These are phyloP conservation scores for Prunus campanulata DNA, from an alignment of 306 rosid genomes.

Conservation along the genomic window DNA sequence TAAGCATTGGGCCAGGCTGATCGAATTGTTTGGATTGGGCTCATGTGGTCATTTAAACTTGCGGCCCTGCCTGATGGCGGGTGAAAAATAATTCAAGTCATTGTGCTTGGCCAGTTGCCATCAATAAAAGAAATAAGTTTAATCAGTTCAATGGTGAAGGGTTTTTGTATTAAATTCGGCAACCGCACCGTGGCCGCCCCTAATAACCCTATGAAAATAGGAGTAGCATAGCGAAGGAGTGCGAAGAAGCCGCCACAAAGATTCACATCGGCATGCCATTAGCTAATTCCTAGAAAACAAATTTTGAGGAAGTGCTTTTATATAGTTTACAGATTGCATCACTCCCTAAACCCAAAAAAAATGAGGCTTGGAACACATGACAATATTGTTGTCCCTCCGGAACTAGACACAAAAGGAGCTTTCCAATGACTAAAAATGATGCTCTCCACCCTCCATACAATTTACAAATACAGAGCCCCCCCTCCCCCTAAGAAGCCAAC, in stretches of 20 bases:
- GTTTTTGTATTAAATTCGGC: background rate
- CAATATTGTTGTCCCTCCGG: constrained; percentile 47
- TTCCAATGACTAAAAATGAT: constrained; percentile 53
- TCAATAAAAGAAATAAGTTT: too few relatives aligned
- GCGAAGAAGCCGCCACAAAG: constrained; percentile 26
- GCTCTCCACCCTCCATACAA: constrained; percentile 41
- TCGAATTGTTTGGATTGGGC: too few relatives aligned
- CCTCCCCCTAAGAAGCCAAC: background rate
- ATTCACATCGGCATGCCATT: constrained; percentile 24
- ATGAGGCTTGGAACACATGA: constrained; percentile 23
- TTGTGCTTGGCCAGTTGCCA: too few relatives aligned
- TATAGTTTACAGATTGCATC: constrained; percentile 26
- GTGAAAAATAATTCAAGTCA: too few relatives aligned
- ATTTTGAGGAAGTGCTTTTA: constrained; percentile 17
- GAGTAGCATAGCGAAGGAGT: background rate
- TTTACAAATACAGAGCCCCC: too few relatives aligned
- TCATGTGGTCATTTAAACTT: too few relatives aligned
- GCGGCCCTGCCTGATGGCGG: too few relatives aligned
- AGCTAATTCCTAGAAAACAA: constrained; percentile 11
- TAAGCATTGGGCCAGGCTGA: too few relatives aligned
- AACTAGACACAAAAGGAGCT: constrained; percentile 54
- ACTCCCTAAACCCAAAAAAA: constrained; percentile 16
- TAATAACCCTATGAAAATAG: background rate
- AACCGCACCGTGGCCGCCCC: background rate
- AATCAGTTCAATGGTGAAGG: too few relatives aligned